Evolutionary conservation across 257 asterid species (phyloP), one percentile per base, ranked within the genome.

Genomic region (Misopates orontium): DNA sequence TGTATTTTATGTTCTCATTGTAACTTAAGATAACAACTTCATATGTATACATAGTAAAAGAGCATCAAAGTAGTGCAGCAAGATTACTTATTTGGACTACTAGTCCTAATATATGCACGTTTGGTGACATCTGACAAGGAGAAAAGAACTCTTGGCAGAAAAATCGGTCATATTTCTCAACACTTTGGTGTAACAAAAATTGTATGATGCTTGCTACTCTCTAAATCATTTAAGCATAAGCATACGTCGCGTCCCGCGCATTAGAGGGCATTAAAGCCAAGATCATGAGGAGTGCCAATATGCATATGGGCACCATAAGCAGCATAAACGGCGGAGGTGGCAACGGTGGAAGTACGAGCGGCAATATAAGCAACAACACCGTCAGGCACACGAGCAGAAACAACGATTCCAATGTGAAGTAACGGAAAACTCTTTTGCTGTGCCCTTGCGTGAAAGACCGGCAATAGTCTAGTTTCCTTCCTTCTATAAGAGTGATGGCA

Each of bases 291-390:
- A 74, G 58, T 40, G 23, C 62, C 52, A 74, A 11, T 44, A 74
- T 68, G 63, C 63, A 68, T 15, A 74, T 56, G 6, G 78, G 78
- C 24, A 74, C 49, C n/a, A 74, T 21, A 22, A 74, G 24, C 56
- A 74, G n/a, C 75, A 74, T 56, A 28, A 61, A 56, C 6, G 78
- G 78, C 1, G 78, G 77, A 2, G 69, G 72, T 0, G 78, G 78
- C 71, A 74, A 44, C 17, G 78, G 78, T 23, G 78, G 78, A 19
- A 74, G 74, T 45, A 74, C 62, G 62, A 69, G 53, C 3, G 78
- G 78, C 44, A 74, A 60, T 21, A 74, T 60, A 20, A 68, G 60
- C 75, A 74, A 45, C 1, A 66, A 74, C 24, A 39, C 68, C 0
- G 78, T 62, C 8, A 74, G 59, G 66, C 78, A 74, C 17, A 68